phyloP scores from a whole-genome alignment of 306 rosid genomes.

The Canavalia gladiata region DNA sequence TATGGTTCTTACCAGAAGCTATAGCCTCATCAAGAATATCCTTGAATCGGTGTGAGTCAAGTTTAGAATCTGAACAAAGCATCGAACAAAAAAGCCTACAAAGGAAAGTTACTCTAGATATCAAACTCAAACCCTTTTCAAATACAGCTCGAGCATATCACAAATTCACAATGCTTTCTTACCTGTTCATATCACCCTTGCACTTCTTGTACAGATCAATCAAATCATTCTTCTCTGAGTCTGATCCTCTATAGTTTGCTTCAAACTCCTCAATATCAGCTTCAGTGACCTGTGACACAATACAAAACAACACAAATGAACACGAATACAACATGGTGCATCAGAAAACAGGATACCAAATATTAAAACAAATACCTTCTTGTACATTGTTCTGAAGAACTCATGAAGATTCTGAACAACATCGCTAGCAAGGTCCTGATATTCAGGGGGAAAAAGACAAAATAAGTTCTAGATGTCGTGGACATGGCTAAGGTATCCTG shows the following conservation, averaged over 20 bases:
- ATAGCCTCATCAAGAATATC: constrained; percentile 82
- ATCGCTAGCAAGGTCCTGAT: constrained; percentile 91
- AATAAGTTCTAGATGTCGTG: constrained; percentile 8
- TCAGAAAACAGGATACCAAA: constrained; percentile 29
- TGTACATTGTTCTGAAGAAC: constrained; percentile 75
- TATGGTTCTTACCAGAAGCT: constrained; percentile 67
- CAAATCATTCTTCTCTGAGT: constrained; percentile 83
- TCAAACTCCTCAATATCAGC: constrained; percentile 91
- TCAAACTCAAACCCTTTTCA: constrained; percentile 41
- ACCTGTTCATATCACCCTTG: constrained; percentile 92
- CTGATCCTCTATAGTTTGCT: constrained; percentile 87
- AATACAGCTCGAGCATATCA: constrained; percentile 16
- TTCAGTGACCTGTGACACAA: constrained; percentile 73
- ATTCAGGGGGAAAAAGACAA: constrained; percentile 28
- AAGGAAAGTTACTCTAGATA: constrained; percentile 28
- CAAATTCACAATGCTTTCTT: constrained; percentile 28
- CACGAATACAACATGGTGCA: neutral
- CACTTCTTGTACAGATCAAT: constrained; percentile 68
- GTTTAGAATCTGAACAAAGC: constrained; percentile 93
- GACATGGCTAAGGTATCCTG: constrained; percentile 11
- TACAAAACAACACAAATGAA: neutral
- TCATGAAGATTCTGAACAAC: constrained; percentile 75
- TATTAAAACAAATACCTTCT: constrained; percentile 62
- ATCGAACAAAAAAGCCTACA: constrained; percentile 92
- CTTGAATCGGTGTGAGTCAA: constrained; percentile 85